Evolutionary conservation across 148 eudicot genomes (phyloP).

Genomic region (Camellia sinensis): DNA sequence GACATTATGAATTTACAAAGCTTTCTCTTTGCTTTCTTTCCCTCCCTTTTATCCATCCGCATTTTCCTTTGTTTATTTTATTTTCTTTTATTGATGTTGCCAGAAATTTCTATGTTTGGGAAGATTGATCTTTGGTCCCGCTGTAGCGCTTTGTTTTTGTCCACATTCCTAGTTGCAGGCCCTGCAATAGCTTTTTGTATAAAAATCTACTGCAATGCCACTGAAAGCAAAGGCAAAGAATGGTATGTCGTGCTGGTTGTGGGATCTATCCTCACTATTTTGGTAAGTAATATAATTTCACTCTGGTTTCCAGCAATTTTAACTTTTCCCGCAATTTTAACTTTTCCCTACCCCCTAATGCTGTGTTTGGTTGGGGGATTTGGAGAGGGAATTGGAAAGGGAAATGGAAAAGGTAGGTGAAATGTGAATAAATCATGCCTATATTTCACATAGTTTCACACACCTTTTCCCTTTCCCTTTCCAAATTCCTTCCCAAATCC

Average conservation of each 20-base stretch:
- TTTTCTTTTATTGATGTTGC: conserved; percentile 15
- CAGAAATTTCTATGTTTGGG: conserved; percentile 80
- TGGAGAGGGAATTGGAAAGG: too few relatives aligned
- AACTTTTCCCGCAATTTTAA: too few relatives aligned
- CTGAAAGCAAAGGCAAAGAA: conserved; percentile 32
- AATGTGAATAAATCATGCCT: too few relatives aligned
- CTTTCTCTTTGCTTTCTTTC: neutral
- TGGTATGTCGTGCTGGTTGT: conserved; percentile 59
- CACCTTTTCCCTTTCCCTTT: too few relatives aligned
- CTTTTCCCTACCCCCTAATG: neutral
- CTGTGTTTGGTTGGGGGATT: too few relatives aligned
- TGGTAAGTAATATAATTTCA: conserved; percentile 47
- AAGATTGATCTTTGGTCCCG: conserved; percentile 89
- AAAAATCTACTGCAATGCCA: conserved; percentile 37
- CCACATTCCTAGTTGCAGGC: conserved; percentile 65
- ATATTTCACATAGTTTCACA: too few relatives aligned
- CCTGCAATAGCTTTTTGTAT: conserved; percentile 71
- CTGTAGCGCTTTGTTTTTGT: conserved; percentile 59
- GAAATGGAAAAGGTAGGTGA: too few relatives aligned
- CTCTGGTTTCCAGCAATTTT: conserved; percentile 1
- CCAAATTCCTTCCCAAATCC: too few relatives aligned
- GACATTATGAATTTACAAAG: conserved; percentile 11
- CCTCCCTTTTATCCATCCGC: neutral
- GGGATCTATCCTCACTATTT: conserved; percentile 54
- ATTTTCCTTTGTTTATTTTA: neutral